Base-by-base conservation (phyloP, 768 basidiomycete species). In the Royoungia palumana region DNA sequence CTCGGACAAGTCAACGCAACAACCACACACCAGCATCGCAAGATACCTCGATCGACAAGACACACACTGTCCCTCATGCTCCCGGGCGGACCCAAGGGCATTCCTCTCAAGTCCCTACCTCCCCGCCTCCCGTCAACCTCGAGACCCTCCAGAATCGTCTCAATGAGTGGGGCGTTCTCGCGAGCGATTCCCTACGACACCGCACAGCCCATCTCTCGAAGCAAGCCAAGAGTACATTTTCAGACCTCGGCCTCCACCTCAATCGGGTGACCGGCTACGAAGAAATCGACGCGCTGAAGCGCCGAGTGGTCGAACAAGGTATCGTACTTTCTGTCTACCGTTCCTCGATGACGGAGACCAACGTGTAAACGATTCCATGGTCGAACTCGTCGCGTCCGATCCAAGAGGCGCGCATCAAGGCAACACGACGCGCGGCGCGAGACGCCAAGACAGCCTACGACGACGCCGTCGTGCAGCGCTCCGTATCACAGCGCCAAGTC, bases 241-340 rank as follows among this genome's bases (percentile, higher is more conserved):
- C 84, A 36, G 76, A 83, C 58, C 75, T 95, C 3, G 94, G 92
- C 11, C 70, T 76, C 21, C 80, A 88, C 59, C 71, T 98, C 49
- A 97, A 94, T 63, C 82, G 80, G 51, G 81, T 89, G 19, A 94
- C 94, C 9, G 96, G 96, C 0, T 99, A 99, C 58, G 87, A 87
- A 54, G 83, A 85, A 59, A 94, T 96, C 35, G 92, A 96, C 56
- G 77, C 75, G 14, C 68, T 95, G 51, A 93, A 94, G 68, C 70
- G 72, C 53, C 76, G 75, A 37, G 93, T 96, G 17, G 86, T 81
- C 35, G 78, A 81, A 41, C 85, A 89, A 75, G 95, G 96, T 94
- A 63, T 52, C 77, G 72, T 47, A 30, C 40, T 44, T 44, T 28
- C 42, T 21, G 42, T 34, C 34, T 14, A 41, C 22, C 16, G 3